Evolutionary conservation across 371 early-diverging fungal species (phyloP).

Genomic region (Mucor mucedo): DNA sequence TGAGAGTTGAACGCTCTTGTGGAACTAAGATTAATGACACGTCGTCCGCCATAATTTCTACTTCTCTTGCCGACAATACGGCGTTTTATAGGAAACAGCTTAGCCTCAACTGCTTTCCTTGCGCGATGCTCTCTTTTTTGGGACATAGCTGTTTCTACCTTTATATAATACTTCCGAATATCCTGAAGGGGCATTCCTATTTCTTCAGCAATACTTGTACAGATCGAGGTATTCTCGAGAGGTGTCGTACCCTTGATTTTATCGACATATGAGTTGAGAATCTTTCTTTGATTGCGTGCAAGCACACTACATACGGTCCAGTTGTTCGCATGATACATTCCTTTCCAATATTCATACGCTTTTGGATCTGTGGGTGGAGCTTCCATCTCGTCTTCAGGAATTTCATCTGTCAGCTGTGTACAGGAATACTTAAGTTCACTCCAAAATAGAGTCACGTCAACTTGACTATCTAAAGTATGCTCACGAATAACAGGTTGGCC

Average conservation of each 20-base stretch:
- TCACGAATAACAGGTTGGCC: constrained; percentile 22
- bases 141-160: constrained; percentile 5
- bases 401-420: background rate
- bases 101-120: no score
- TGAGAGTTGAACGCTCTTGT: constrained; percentile 5
- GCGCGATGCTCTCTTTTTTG: background rate
- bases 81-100: no score
- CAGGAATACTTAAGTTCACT: constrained; percentile 41
- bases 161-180: constrained; percentile 15
- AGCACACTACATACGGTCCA: constrained; percentile 11
- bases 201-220: background rate
- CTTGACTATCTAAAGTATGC: constrained; percentile 16
- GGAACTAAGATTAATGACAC: constrained; percentile 9
- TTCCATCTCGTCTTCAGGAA: constrained; percentile 5
- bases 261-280: constrained; percentile 24
- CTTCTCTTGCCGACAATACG: no score
- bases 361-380: background rate
- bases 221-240: background rate
- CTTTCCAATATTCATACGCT: background rate
- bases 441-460: constrained; percentile 44
- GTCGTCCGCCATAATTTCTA: constrained; percentile 1
- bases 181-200: background rate
- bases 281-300: constrained; percentile 8
- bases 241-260: constrained; percentile 13
- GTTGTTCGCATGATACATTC: background rate